Conservation (phyloP, 192 early-diverging fungal genomes). For the Spizellomyces sp. region DNA sequence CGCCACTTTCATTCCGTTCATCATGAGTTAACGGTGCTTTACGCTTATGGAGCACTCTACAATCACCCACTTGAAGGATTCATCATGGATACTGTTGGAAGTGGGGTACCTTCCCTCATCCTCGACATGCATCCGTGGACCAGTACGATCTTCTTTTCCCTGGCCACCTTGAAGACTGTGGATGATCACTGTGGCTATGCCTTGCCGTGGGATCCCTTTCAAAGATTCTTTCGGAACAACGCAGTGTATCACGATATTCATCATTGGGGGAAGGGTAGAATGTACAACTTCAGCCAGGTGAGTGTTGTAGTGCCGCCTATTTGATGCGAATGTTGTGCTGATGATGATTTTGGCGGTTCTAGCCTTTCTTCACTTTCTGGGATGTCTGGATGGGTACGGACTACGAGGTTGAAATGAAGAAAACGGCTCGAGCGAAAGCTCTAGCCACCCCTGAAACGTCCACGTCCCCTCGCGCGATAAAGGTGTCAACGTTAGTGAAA, state of each 20-base stretch:
- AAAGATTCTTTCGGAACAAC: conserved; percentile 73
- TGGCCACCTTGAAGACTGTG: conserved; percentile 80
- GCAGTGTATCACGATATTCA: conserved; percentile 67
- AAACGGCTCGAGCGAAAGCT: conserved; percentile 15
- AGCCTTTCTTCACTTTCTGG: conserved; percentile 84
- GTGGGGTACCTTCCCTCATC: conserved; percentile 62
- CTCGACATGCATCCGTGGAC: conserved; percentile 71
- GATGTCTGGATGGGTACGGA: conserved; percentile 73
- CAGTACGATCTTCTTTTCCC: conserved; percentile 66
- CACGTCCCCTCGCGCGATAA: not conserved
- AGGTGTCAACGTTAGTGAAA: too few relatives aligned
- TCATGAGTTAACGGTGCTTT: conserved; percentile 74
- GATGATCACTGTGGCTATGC: conserved; percentile 84
- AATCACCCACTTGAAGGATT: conserved; percentile 83
- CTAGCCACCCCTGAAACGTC: not conserved
- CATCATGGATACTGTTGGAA: conserved; percentile 72
- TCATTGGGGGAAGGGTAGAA: conserved; percentile 53
- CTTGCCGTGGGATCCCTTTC: conserved; percentile 73
- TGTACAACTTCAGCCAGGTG: conserved; percentile 57
- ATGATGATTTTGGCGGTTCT: conserved; percentile 12
- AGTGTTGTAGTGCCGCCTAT: not conserved
- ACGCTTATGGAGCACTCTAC: conserved; percentile 81
- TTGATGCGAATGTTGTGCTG: not conserved
- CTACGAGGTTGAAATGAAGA: conserved; percentile 43
- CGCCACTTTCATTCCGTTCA: conserved; percentile 75